Evolutionary conservation across 345 rosid species (phyloP).

Genomic region (Streptanthus diversifolius): DNA sequence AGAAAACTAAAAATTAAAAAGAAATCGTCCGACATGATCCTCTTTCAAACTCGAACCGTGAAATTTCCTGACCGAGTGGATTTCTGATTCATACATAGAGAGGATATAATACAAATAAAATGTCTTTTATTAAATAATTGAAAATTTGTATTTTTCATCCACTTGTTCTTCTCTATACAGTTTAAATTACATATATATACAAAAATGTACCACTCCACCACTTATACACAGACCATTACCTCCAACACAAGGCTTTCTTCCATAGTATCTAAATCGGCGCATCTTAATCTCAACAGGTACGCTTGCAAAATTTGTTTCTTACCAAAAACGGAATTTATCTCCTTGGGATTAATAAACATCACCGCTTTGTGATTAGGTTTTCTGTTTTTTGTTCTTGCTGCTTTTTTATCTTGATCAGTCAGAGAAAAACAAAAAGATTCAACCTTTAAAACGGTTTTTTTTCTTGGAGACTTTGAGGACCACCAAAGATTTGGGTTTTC

Average conservation of each 20-base stretch:
- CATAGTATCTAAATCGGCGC: neutral
- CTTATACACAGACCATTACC: slow-evolving; percentile 27
- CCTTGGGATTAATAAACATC: neutral
- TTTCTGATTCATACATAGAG: slow-evolving; percentile 19
- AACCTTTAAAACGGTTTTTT: neutral
- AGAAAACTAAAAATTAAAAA: neutral
- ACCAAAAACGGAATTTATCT: neutral
- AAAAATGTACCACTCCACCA: slow-evolving; percentile 6
- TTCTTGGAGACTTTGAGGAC: neutral
- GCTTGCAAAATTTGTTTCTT: neutral
- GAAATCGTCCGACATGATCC: neutral
- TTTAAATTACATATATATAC: neutral
- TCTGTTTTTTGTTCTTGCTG: neutral
- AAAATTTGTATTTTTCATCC: neutral
- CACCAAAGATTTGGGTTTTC: slow-evolving; percentile 11
- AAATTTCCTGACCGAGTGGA: slow-evolving; percentile 21
- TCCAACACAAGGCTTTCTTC: slow-evolving; percentile 7
- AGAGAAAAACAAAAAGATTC: neutral
- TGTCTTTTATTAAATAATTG: neutral
- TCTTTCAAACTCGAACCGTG: neutral
- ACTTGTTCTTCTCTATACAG: slow-evolving; percentile 6
- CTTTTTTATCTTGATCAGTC: neutral
- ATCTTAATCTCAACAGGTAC: slow-evolving; percentile 19
- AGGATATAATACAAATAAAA: neutral
- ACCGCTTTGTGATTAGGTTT: slow-evolving; percentile 5